Conservation (phyloP, 257 asterid genomes). For the Coffea eugenioides region DNA sequence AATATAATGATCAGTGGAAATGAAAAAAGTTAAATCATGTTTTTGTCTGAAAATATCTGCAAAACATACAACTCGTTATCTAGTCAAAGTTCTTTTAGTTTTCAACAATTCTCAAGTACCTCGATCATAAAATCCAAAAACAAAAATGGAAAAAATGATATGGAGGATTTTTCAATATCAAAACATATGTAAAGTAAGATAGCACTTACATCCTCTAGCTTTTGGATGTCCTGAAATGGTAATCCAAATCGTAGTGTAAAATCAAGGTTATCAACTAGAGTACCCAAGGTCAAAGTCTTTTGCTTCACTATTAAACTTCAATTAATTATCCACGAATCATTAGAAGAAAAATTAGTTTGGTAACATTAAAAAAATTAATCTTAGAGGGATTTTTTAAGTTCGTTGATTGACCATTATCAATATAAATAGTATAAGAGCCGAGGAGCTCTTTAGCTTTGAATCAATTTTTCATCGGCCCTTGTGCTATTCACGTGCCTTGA, state of each 20-base stretch:
- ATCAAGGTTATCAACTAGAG: background rate
- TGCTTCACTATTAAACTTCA: background rate
- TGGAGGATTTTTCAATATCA: background rate
- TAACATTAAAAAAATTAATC: background rate
- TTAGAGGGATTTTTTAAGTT: background rate
- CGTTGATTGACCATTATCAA: background rate
- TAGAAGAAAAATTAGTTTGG: background rate
- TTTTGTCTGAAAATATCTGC: no score
- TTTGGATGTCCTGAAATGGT: background rate
- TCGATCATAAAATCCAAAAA: no score
- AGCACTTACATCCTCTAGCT: background rate
- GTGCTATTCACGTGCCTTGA: no score
- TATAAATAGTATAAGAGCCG: no score
- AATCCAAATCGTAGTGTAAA: background rate
- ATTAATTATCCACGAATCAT: background rate
- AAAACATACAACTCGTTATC: no score
- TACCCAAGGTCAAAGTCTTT: background rate
- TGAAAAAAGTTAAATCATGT: background rate
- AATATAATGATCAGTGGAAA: no score
- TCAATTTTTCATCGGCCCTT: no score
- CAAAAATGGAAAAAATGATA: no score
- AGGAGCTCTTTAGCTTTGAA: no score
- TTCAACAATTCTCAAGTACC: background rate
- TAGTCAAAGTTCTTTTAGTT: no score
- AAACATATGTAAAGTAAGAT: no score